Conservation (phyloP, 805 yeast genomes). For the Kluyveromyces nonfermentans region DNA sequence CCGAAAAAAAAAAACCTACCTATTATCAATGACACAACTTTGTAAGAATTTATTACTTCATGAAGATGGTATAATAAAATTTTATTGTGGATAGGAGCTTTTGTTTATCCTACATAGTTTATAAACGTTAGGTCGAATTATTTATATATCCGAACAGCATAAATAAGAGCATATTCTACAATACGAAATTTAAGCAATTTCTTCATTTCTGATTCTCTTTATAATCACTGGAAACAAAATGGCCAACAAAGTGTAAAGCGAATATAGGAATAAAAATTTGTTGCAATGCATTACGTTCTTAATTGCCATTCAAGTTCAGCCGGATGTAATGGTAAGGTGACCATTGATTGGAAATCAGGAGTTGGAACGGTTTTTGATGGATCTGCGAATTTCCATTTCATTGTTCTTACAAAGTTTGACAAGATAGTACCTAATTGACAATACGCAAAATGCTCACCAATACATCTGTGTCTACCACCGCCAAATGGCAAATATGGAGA, state of each 20-base stretch:
- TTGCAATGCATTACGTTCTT: conserved; percentile 31
- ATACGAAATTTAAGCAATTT: not conserved
- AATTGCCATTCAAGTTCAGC: conserved; percentile 64
- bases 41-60: not conserved
- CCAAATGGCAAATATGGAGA: conserved; percentile 97
- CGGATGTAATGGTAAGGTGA: conserved; percentile 77
- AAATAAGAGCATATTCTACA: not conserved
- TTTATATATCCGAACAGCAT: not conserved
- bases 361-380: conserved; percentile 46
- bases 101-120: not conserved
- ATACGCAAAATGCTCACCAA: conserved; percentile 97
- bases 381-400: conserved; percentile 63
- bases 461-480: conserved; percentile 99
- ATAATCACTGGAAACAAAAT: not conserved
- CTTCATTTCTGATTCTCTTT: not conserved
- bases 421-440: conserved; percentile 84
- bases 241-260: not conserved
- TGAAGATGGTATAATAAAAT: not conserved
- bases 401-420: conserved; percentile 60
- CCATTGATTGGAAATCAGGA: conserved; percentile 84
- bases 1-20: not conserved
- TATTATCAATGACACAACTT: not conserved
- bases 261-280: not conserved
- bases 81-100: not conserved
- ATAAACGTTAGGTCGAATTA: not conserved